Evolutionary conservation across 1,284 basidiomycete genomes (phyloP).

Genomic region (Rhodotorula mucilaginosa): DNA sequence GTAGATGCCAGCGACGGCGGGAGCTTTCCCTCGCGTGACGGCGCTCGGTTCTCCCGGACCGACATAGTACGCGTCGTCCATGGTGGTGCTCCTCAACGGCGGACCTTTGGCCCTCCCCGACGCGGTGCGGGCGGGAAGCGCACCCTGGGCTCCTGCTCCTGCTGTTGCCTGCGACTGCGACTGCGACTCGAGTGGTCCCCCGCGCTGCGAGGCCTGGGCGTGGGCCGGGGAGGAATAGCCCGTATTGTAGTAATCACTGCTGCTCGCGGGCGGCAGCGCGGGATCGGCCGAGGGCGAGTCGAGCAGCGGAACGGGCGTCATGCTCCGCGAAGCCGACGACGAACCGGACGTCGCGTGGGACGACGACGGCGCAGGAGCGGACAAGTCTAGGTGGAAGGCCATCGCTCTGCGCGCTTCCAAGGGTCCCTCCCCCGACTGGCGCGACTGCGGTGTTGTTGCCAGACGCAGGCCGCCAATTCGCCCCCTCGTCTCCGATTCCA

Average conservation of each 20-base stretch:
- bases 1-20: conserved; percentile 3
- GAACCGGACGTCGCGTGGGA: conserved; percentile 4
- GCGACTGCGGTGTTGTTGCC: no score
- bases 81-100: conserved; percentile 23
- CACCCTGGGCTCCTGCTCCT: background rate
- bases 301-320: conserved; percentile 10
- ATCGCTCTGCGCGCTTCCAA: background rate
- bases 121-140: background rate
- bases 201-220: background rate
- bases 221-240: no score
- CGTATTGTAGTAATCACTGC: no score
- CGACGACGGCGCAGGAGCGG: background rate
- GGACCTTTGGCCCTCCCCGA: conserved; percentile 17
- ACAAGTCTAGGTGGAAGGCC: conserved; percentile 7
- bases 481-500: no score
- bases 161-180: background rate
- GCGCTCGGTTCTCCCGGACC: conserved; percentile 28
- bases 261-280: background rate
- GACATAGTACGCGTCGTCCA: conserved; percentile 31
- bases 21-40: conserved; percentile 23
- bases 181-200: background rate
- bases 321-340: background rate
- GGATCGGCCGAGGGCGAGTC: conserved; percentile 23
- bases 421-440: no score
- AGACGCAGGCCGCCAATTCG: no score